A percentile compares a stretch with the other conserved stretches of the same genome.
Conservation (phyloP, 2,329 filamentous ascomycete species). For the Ophiostoma pallidulum region DNA sequence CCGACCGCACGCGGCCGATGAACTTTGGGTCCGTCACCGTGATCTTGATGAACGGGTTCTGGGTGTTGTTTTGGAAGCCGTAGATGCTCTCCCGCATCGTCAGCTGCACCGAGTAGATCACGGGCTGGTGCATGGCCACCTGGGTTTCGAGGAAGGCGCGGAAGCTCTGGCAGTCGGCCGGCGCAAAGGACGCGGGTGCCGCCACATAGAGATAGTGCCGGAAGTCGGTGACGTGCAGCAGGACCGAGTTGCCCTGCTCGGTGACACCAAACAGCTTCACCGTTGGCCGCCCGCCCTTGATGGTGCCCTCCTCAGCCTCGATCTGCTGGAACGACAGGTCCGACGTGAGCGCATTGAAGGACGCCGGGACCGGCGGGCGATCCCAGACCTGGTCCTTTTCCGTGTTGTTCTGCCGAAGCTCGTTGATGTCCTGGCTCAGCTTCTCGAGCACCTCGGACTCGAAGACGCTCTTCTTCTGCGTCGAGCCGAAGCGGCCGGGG, state of each 20-base stretch:
- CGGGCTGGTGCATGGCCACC: conserved; percentile 56
- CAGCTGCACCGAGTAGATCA: conserved; percentile 73
- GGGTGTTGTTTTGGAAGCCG: conserved; percentile 85
- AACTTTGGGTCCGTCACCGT: conserved; percentile 82
- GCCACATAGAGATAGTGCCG: conserved; percentile 93
- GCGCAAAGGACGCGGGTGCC: conserved; percentile 72
- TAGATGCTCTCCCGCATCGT: conserved; percentile 85
- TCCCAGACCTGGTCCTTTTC: conserved; percentile 95
- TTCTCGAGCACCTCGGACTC: conserved; percentile 93
- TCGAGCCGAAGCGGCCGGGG: conserved; percentile 59
- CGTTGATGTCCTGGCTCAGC: conserved; percentile 84
- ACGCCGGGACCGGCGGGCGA: conserved; percentile 40
- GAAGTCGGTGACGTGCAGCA: conserved; percentile 92
- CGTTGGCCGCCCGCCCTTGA: conserved; percentile 65
- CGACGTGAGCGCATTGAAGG: conserved; percentile 49
- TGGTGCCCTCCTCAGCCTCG: conserved; percentile 80
- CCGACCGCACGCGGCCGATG: conserved; percentile 64
- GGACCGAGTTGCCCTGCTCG: conserved; percentile 71
- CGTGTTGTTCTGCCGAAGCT: conserved; percentile 73
- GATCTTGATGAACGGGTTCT: conserved; percentile 88
- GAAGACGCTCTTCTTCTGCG: conserved; percentile 80
- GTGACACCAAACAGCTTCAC: conserved; percentile 94
- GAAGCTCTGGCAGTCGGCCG: conserved; percentile 68
- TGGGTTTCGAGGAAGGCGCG: conserved; percentile 71
- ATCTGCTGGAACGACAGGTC: conserved; percentile 90